A percentile compares a stretch with the other conserved stretches of the same genome.
Conservation (phyloP, 805 yeast genomes). For the Candida nanaspora region DNA sequence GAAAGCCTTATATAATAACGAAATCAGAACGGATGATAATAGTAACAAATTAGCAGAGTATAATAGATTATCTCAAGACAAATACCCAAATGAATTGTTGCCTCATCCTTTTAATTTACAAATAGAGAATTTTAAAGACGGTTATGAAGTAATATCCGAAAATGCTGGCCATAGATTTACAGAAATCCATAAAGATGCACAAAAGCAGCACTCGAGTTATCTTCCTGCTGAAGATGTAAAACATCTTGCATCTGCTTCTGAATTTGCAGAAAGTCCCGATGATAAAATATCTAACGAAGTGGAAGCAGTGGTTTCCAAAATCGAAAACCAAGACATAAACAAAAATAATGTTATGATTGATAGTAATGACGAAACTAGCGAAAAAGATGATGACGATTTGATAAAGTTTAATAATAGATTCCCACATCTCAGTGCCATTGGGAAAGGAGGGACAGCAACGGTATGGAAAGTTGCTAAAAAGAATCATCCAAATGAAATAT, state of each 20-base stretch:
- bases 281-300: neutral
- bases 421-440: slow-evolving; percentile 25
- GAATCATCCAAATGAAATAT: slow-evolving; percentile 29
- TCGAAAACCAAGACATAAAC: neutral
- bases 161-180: neutral
- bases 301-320: neutral
- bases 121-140: neutral
- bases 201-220: neutral
- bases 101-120: neutral
- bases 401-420: neutral
- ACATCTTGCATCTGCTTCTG: neutral
- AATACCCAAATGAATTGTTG: neutral
- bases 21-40: neutral
- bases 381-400: neutral
- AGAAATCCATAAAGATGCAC: neutral
- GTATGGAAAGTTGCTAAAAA: slow-evolving; percentile 43
- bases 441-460: slow-evolving; percentile 67
- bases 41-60: neutral
- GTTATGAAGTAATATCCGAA: neutral
- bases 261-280: neutral
- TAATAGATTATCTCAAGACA: neutral
- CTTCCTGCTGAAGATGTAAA: neutral
- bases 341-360: neutral
- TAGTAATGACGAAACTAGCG: neutral
- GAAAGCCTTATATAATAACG: neutral